Percentiles rank a stretch among this genome's conserved stretches.
These are phyloP conservation scores for Solanum etuberosum DNA, from an alignment of 257 asterid genomes.

Conservation along the genomic window DNA sequence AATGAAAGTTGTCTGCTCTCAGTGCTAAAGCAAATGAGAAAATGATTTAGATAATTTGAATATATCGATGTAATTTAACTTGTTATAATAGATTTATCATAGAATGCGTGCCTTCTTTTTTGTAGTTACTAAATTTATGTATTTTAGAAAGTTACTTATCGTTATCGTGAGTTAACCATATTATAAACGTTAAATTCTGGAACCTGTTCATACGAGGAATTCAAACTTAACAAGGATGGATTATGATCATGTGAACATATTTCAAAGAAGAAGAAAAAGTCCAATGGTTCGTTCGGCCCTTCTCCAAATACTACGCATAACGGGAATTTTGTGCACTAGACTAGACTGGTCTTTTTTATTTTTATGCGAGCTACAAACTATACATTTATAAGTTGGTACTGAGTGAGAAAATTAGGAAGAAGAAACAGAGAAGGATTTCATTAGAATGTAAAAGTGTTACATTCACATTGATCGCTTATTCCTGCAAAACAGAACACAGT, in stretches of 20 bases:
- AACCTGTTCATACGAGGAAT: neutral
- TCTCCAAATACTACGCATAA: too few species aligned
- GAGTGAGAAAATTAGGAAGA: neutral
- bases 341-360: neutral
- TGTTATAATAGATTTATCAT: neutral
- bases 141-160: neutral
- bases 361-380: neutral
- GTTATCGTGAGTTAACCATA: neutral
- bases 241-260: too few species aligned
- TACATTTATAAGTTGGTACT: neutral
- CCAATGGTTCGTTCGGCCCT: too few species aligned
- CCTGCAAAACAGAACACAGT: conserved; percentile 25
- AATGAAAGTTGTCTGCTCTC: neutral
- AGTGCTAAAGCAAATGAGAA: neutral
- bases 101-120: neutral
- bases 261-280: too few species aligned
- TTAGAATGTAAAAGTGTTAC: neutral
- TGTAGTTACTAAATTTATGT: neutral
- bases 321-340: neutral
- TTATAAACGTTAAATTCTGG: neutral
- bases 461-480: conserved; percentile 3
- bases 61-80: neutral
- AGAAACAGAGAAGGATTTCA: neutral
- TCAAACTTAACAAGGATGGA: neutral
- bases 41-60: neutral